These are phyloP conservation scores for Trichoderma lentiforme DNA, from an alignment of 2,329 filamentous ascomycete species.

Conservation along the genomic window DNA sequence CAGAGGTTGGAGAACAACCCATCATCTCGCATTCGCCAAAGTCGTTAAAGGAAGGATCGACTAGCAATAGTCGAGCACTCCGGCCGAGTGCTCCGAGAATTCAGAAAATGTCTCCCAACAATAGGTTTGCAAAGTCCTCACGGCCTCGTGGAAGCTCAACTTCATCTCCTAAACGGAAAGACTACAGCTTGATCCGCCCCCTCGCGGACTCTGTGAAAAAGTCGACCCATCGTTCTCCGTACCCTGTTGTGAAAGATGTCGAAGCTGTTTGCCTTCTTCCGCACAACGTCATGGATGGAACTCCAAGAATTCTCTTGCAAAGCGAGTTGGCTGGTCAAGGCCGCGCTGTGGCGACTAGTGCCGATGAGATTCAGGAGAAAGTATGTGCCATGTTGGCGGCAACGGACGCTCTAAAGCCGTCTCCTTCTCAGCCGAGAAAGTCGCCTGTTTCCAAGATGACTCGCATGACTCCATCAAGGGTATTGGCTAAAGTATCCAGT, in stretches of 20 bases:
- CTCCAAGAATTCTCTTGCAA: not conserved
- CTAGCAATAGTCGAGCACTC: not conserved
- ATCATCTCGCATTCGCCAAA: not conserved
- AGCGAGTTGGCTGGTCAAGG: not conserved
- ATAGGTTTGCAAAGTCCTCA: not conserved
- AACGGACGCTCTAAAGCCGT: constrained; percentile 34
- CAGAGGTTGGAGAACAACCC: not conserved
- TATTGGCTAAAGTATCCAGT: constrained; percentile 35
- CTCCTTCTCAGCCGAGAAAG: constrained; percentile 15
- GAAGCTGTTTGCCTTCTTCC: constrained; percentile 6
- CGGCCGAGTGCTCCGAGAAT: constrained; percentile 15
- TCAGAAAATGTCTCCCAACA: constrained; percentile 20
- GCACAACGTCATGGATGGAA: not conserved
- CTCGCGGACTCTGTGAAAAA: constrained; percentile 19
- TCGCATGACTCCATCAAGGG: constrained; percentile 30
- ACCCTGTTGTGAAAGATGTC: not conserved
- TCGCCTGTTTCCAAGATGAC: constrained; percentile 26
- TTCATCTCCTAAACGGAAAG: constrained; percentile 20
- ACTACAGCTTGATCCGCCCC: constrained; percentile 20
- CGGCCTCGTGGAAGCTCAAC: constrained; percentile 14
- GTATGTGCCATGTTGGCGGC: constrained; percentile 37
- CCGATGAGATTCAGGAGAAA: constrained; percentile 34
- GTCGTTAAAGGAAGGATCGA: not conserved
- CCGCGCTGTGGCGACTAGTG: not conserved
- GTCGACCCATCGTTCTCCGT: constrained; percentile 24